phyloP scores from a whole-genome alignment of 2,329 filamentous ascomycete species.

The Juglanconis oblonga region DNA sequence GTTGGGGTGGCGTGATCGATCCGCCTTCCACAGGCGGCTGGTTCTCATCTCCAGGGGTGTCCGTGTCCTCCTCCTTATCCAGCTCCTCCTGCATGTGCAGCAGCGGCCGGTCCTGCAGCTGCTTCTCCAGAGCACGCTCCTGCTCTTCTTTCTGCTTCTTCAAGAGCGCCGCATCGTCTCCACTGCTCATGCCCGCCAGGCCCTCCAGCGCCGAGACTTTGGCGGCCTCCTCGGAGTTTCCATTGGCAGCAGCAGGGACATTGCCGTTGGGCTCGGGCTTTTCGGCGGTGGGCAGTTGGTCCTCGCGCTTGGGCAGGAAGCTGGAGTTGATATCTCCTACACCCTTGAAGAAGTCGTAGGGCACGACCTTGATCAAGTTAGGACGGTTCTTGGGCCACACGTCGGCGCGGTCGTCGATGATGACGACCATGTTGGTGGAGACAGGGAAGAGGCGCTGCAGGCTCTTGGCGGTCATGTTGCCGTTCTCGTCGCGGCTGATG shows the following conservation, averaged over 20 bases:
- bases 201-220: slow-evolving; percentile 61
- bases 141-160: slow-evolving; percentile 81
- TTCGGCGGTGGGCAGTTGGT: slow-evolving; percentile 39
- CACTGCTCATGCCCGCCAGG: slow-evolving; percentile 71
- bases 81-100: slow-evolving; percentile 90
- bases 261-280: slow-evolving; percentile 22
- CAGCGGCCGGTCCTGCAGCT: slow-evolving; percentile 83
- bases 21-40: slow-evolving; percentile 26
- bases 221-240: slow-evolving; percentile 18
- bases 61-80: slow-evolving; percentile 73
- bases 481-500: slow-evolving; percentile 95
- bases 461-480: slow-evolving; percentile 86
- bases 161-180: slow-evolving; percentile 64
- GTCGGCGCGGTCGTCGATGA: slow-evolving; percentile 95
- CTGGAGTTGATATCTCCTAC: slow-evolving; percentile 99
- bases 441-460: slow-evolving; percentile 90
- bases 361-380: slow-evolving; percentile 90
- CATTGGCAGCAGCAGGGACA: slow-evolving; percentile 20
- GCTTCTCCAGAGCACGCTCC: slow-evolving; percentile 81
- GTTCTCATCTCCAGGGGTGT: slow-evolving; percentile 44
- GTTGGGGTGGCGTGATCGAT: slow-evolving; percentile 31
- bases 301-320: slow-evolving; percentile 78
- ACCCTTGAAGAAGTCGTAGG: slow-evolving; percentile 97
- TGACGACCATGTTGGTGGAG: slow-evolving; percentile 98
- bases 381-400: slow-evolving; percentile 89